A percentile compares a stretch with the other conserved stretches of the same genome.
phyloP scores from a whole-genome alignment of 2,329 filamentous ascomycete genomes.

The Colletotrichum cereale region DNA sequence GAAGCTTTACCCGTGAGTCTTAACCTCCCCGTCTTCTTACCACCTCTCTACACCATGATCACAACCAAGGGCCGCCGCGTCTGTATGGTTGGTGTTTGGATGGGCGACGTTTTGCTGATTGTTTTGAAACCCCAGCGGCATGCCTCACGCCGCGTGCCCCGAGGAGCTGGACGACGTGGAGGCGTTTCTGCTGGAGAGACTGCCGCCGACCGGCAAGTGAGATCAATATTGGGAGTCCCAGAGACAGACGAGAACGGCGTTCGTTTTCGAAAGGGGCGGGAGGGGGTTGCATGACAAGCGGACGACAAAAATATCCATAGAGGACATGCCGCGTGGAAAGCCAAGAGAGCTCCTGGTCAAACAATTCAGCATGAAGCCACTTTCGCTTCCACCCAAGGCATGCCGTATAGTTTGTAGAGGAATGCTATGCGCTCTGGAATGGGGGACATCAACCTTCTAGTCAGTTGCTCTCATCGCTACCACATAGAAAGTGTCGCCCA shows the following conservation, averaged over 20 bases:
- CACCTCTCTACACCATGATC: too few relatives aligned
- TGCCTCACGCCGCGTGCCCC: conserved; percentile 81
- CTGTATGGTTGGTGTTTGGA: not conserved
- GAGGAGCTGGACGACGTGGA: conserved; percentile 88
- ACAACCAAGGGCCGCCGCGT: too few relatives aligned
- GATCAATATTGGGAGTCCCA: not conserved
- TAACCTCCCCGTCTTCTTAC: not conserved
- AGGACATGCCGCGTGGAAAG: not conserved
- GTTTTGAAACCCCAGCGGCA: conserved; percentile 61
- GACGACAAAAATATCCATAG: not conserved
- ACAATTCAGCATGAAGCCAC: not conserved
- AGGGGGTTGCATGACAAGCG: not conserved
- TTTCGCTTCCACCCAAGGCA: not conserved
- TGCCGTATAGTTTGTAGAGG: not conserved
- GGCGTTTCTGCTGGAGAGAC: conserved; percentile 60
- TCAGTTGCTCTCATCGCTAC: not conserved
- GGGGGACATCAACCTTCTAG: not conserved
- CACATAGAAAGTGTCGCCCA: not conserved
- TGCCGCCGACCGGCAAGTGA: conserved; percentile 55
- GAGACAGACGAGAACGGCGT: not conserved
- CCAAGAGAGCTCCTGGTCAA: too few relatives aligned
- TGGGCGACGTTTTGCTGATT: not conserved
- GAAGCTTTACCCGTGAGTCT: conserved; percentile 75
- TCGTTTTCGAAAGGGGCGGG: not conserved
- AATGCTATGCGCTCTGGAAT: not conserved